Evolutionary conservation across 2,329 filamentous ascomycete genomes (phyloP).

Genomic region (Colletotrichum lindemuthianum): DNA sequence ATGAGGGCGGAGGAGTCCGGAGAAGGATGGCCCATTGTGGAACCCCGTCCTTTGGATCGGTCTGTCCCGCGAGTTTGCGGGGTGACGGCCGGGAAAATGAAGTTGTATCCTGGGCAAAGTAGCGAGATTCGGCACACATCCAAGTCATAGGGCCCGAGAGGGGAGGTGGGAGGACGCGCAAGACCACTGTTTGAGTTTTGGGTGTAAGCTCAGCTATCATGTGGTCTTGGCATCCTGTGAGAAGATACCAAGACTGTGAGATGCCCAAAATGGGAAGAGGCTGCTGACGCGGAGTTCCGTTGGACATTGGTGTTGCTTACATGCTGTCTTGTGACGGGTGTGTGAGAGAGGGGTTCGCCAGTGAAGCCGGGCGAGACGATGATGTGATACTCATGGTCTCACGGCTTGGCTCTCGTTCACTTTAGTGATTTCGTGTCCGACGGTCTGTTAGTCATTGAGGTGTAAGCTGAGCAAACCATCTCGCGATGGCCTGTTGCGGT

Average conservation of each 20-base stretch:
- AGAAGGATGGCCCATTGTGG: background rate
- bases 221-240: background rate
- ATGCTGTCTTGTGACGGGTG: background rate
- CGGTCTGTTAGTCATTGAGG: too few species aligned
- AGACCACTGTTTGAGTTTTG: too few species aligned
- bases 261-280: background rate
- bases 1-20: background rate
- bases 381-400: too few species aligned
- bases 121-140: too few species aligned
- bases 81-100: background rate
- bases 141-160: background rate
- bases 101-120: too few species aligned
- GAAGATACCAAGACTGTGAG: background rate
- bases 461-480: too few species aligned
- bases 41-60: background rate
- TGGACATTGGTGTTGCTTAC: background rate
- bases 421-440: too few species aligned
- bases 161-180: too few species aligned
- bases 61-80: background rate
- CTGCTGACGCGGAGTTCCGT: slow-evolving; percentile 3
- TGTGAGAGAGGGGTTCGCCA: too few species aligned
- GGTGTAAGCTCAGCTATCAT: background rate
- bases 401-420: too few species aligned
- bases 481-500: too few species aligned
- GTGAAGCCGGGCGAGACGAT: too few species aligned